These are phyloP conservation scores for Penicillium egyptiacum DNA, from an alignment of 495 filamentous ascomycete genomes.

Conservation along the genomic window DNA sequence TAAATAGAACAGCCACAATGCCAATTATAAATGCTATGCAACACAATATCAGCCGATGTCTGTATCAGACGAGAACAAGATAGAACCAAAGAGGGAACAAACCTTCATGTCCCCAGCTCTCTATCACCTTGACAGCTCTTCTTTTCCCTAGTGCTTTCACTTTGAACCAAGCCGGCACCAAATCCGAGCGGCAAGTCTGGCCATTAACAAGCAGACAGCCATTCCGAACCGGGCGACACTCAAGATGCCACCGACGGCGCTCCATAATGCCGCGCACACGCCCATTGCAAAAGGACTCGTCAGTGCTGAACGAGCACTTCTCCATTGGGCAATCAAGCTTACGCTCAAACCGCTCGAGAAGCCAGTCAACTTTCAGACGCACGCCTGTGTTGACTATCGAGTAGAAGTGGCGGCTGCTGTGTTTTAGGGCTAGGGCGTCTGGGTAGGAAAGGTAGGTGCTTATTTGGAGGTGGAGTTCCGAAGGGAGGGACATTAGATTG, in stretches of 20 bases:
- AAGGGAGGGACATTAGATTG: constrained; percentile 50
- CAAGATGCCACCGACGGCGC: constrained; percentile 42
- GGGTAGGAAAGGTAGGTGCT: constrained; percentile 73
- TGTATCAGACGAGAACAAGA: neutral
- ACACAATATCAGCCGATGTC: neutral
- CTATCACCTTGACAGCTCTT: constrained; percentile 13
- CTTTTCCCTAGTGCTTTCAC: constrained; percentile 12
- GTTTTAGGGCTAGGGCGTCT: constrained; percentile 70
- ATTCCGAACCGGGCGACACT: constrained; percentile 30
- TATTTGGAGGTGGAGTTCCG: constrained; percentile 72
- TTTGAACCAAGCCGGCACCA: constrained; percentile 40
- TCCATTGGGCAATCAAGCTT: constrained; percentile 51
- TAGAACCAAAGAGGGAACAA: constrained; percentile 6
- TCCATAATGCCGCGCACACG: constrained; percentile 45
- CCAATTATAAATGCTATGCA: neutral
- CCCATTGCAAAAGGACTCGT: constrained; percentile 45
- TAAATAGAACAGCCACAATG: constrained; percentile 1
- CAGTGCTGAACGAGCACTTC: constrained; percentile 48
- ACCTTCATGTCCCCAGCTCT: constrained; percentile 33
- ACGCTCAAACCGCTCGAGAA: constrained; percentile 56
- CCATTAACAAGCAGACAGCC: constrained; percentile 43
- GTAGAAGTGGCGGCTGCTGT: constrained; percentile 62
- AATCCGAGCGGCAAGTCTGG: constrained; percentile 34
- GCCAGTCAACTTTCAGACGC: constrained; percentile 64
- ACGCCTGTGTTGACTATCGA: constrained; percentile 64